Base-by-base conservation (phyloP, 192 early-diverging fungal genomes). In the Radiomyces spectabilis region DNA sequence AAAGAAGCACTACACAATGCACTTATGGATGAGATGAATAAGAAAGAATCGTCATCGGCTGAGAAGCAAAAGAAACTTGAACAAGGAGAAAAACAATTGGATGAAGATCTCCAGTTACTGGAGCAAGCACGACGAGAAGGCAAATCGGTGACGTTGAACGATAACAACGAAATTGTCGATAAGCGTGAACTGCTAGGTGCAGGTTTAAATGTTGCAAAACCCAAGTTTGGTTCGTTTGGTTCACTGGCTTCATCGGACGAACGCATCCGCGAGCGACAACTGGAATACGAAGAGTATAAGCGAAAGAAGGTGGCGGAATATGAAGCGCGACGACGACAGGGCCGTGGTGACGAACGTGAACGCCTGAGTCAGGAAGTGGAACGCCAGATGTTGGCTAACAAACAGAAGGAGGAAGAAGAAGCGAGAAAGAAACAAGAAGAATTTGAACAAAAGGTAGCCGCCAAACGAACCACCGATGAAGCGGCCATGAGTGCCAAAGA, bases 141-240 rank as follows among this genome's bases (percentile, higher is more conserved):
- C 2, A 55, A 69, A 51, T 53, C 73, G 4, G 74, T 87, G 4
- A 48, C 52, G 1, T 8, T 87, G 37, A 91, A 91, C 59, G 89
- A 87, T 30, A 78, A 80, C 12, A 75, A 84, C 8, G 72, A 87
- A 33, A 67, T 91, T 24, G 81, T 91, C 9, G 86, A 91, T 62
- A 89, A 89, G 59, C 73, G 85, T 7, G 71, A 84, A 24, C 63
- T 91, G 5, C 68, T 91, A 10, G 56, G 66, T 5, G 83, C 81
- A 47, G 89, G 89, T 5, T 74, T 91, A 29, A 91, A 91, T 46
- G 56, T 91, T 4, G 57, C 68, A 13, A 70, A 70, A 26, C 27
- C 69, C 19, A 61, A 63, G 45, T 59, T 58, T 35, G 62, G 53
- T 21, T 39, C 46, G 0, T 59, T 61, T 27, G 45, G 38, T 8